Evolutionary conservation across 805 yeast species (phyloP).

Genomic region (Middelhovenomyces tepae): DNA sequence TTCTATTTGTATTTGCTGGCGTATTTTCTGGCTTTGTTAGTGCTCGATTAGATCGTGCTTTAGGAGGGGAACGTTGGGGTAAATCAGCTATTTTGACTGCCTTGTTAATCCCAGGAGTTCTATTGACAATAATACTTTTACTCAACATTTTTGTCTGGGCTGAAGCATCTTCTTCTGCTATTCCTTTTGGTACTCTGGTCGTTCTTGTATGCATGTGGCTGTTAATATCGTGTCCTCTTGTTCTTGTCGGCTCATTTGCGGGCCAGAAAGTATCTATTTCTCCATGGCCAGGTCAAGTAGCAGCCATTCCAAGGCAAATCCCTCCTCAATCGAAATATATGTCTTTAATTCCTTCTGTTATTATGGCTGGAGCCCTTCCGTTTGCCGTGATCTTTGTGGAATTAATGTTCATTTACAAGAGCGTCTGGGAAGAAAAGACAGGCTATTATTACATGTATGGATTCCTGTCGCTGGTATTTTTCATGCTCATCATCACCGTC

Average conservation of each 20-base stretch:
- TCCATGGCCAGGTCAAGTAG: slow-evolving; percentile 18
- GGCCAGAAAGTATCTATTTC: slow-evolving; percentile 26
- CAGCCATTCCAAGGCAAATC: slow-evolving; percentile 28
- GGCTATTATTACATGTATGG: slow-evolving; percentile 77
- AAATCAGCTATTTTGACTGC: slow-evolving; percentile 26
- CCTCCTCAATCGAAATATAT: slow-evolving; percentile 16
- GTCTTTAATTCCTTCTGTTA: slow-evolving; percentile 15
- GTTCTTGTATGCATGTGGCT: slow-evolving; percentile 51
- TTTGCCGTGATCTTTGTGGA: slow-evolving; percentile 78
- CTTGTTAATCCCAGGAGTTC: slow-evolving; percentile 26
- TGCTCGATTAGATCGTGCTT: slow-evolving; percentile 49
- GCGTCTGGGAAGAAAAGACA: slow-evolving; percentile 73
- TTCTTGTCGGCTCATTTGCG: slow-evolving; percentile 53
- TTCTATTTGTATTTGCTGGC: slow-evolving; percentile 60
- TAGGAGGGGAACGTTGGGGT: slow-evolving; percentile 33
- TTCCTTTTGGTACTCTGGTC: slow-evolving; percentile 70
- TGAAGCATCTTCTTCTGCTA: slow-evolving; percentile 60
- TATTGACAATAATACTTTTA: slow-evolving; percentile 42
- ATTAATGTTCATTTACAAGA: slow-evolving; percentile 58
- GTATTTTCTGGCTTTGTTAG: slow-evolving; percentile 68
- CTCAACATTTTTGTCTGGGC: slow-evolving; percentile 70
- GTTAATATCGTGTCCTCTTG: slow-evolving; percentile 64
- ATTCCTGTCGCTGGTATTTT: slow-evolving; percentile 53
- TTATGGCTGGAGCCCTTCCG: slow-evolving; percentile 63
- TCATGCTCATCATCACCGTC: slow-evolving; percentile 52